Evolutionary conservation across 1,284 basidiomycete species (phyloP).

Genomic region (Caloboletus inedulis): DNA sequence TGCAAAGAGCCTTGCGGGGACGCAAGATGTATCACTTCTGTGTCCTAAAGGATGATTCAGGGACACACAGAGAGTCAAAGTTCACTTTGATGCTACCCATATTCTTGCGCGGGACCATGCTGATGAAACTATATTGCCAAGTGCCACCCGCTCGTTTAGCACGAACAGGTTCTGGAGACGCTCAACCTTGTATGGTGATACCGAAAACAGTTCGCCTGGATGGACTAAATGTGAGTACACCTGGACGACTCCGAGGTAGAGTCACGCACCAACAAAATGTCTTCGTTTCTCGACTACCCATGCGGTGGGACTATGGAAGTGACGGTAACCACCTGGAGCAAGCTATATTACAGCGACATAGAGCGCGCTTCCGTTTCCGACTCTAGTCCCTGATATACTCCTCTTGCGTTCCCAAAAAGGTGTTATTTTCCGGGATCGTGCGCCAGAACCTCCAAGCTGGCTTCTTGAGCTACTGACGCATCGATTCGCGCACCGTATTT

Average conservation of each 20-base stretch:
- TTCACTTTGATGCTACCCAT: conserved; percentile 96
- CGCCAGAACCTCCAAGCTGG: conserved; percentile 51
- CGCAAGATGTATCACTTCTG: conserved; percentile 1
- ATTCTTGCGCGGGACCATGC: conserved; percentile 99
- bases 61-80: conserved; percentile 75
- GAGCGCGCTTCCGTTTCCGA: conserved; percentile 74
- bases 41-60: not conserved
- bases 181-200: conserved; percentile 94
- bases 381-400: conserved; percentile 44
- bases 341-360: conserved; percentile 97
- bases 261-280: conserved; percentile 80
- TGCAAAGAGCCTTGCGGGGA: conserved; percentile 62
- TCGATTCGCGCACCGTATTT: conserved; percentile 62
- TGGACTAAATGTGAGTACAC: not conserved
- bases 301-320: conserved; percentile 93
- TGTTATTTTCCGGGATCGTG: conserved; percentile 63
- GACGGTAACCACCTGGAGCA: conserved; percentile 97
- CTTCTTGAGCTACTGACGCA: conserved; percentile 60
- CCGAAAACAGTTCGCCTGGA: conserved; percentile 89
- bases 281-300: conserved; percentile 97
- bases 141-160: conserved; percentile 93
- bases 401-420: conserved; percentile 39
- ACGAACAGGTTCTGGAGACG: conserved; percentile 94
- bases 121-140: conserved; percentile 98
- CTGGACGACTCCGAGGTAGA: not conserved